phyloP scores from a whole-genome alignment of 176 grass and related monocot genomes.

The Neostapfia colusana region DNA sequence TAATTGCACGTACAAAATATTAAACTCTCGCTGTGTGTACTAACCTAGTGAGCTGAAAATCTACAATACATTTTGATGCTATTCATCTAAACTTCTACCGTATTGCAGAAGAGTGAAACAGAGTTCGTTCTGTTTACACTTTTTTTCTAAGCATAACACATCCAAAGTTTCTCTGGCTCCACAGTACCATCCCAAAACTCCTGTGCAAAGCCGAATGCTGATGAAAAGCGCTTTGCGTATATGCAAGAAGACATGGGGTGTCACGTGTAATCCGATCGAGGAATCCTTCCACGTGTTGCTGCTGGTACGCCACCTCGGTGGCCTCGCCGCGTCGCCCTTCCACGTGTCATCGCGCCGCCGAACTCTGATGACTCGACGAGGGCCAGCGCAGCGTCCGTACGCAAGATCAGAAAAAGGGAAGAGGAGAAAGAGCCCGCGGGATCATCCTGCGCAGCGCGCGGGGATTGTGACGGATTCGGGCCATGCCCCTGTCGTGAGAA shows the following conservation, averaged over 20 bases:
- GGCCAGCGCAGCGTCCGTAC: too few species aligned
- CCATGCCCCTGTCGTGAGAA: too few species aligned
- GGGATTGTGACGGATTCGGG: too few species aligned
- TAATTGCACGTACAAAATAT: background rate
- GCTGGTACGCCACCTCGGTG: background rate
- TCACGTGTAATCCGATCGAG: background rate
- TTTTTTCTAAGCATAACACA: too few species aligned
- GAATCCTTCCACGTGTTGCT: conserved; percentile 16
- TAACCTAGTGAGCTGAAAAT: background rate
- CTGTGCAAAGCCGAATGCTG: background rate
- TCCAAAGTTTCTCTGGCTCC: background rate
- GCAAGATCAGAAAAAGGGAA: too few species aligned
- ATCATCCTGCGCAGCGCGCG: too few species aligned
- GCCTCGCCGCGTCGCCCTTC: background rate
- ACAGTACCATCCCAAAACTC: background rate
- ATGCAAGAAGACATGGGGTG: background rate
- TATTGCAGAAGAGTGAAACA: too few species aligned
- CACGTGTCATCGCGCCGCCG: background rate
- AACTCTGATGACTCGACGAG: background rate
- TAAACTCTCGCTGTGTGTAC: background rate
- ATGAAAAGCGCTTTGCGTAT: background rate
- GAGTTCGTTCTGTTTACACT: too few species aligned
- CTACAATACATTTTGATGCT: background rate
- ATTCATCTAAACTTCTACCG: background rate
- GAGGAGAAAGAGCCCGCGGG: too few species aligned